phyloP scores from a whole-genome alignment of 257 asterid species.

The Gynochthodes officinalis region DNA sequence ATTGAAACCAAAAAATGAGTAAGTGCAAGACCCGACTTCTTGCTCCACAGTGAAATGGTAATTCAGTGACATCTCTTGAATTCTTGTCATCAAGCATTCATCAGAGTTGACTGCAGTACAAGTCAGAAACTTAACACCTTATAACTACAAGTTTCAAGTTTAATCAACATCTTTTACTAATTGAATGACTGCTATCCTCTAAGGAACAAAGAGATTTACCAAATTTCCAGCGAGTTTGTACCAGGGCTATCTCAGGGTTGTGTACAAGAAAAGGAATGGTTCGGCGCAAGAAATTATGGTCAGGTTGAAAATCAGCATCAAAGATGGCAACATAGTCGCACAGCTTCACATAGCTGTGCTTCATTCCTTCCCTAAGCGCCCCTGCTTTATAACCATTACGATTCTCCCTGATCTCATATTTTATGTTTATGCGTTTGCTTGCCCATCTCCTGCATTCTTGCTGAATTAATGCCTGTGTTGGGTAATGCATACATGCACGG shows the following conservation, averaged over 20 bases:
- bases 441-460: slow-evolving; percentile 39
- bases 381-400: slow-evolving; percentile 46
- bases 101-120: slow-evolving; percentile 51
- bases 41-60: slow-evolving; percentile 68
- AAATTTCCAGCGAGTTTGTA: slow-evolving; percentile 48
- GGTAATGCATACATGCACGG: no score
- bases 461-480: slow-evolving; percentile 30
- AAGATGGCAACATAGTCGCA: slow-evolving; percentile 38
- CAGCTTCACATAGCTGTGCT: slow-evolving; percentile 30
- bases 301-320: slow-evolving; percentile 45
- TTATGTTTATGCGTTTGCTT: slow-evolving; percentile 32
- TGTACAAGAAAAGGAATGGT: slow-evolving; percentile 37
- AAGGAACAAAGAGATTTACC: slow-evolving; percentile 14
- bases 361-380: slow-evolving; percentile 37
- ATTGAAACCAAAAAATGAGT: slow-evolving; percentile 62
- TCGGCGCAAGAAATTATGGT: slow-evolving; percentile 26
- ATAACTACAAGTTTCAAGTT: no score
- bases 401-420: slow-evolving; percentile 36
- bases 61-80: slow-evolving; percentile 71
- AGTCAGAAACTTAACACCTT: background rate
- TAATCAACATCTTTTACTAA: no score
- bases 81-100: slow-evolving; percentile 67
- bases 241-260: slow-evolving; percentile 33
- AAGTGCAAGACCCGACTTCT: slow-evolving; percentile 63
- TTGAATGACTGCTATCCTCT: background rate